Evolutionary conservation across 768 basidiomycete species (phyloP).

Genomic region (Amanita rubescens): DNA sequence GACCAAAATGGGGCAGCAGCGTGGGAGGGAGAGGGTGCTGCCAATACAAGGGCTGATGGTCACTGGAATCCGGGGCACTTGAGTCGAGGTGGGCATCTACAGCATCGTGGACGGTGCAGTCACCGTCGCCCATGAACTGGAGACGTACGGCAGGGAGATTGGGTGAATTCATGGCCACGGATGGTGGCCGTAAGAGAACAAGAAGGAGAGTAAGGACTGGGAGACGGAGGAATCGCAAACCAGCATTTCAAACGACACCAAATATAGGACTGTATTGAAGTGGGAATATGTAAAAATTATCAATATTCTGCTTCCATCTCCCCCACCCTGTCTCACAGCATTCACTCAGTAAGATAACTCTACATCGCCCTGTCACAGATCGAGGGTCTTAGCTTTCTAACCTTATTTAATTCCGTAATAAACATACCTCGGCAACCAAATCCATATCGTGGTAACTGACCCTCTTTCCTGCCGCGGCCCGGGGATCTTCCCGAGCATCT

Average conservation of each 20-base stretch:
- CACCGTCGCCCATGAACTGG: constrained; percentile 34
- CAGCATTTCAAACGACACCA: constrained; percentile 28
- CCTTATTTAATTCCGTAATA: background rate
- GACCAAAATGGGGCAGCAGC: constrained; percentile 50
- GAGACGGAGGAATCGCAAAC: constrained; percentile 7
- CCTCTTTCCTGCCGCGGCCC: constrained; percentile 81
- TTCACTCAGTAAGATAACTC: constrained; percentile 42
- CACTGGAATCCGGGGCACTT: constrained; percentile 37
- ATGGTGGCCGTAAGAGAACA: constrained; percentile 5
- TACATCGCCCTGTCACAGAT: constrained; percentile 44
- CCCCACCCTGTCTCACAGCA: constrained; percentile 8
- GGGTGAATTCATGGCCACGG: constrained; percentile 25
- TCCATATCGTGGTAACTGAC: constrained; percentile 97
- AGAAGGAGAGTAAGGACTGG: constrained; percentile 4
- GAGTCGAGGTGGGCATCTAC: constrained; percentile 29
- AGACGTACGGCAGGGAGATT: constrained; percentile 46
- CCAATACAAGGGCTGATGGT: constrained; percentile 23
- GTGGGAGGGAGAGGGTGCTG: constrained; percentile 14
- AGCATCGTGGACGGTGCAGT: constrained; percentile 35
- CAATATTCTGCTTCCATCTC: constrained; percentile 3
- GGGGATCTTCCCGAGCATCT: constrained; percentile 87
- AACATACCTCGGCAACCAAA: constrained; percentile 67
- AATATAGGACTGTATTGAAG: constrained; percentile 17
- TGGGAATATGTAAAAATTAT: constrained; percentile 10
- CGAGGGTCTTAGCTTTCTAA: constrained; percentile 8